Evolutionary conservation across 2,329 filamentous ascomycete species (phyloP).

Genomic region (Juglanconis sp.): DNA sequence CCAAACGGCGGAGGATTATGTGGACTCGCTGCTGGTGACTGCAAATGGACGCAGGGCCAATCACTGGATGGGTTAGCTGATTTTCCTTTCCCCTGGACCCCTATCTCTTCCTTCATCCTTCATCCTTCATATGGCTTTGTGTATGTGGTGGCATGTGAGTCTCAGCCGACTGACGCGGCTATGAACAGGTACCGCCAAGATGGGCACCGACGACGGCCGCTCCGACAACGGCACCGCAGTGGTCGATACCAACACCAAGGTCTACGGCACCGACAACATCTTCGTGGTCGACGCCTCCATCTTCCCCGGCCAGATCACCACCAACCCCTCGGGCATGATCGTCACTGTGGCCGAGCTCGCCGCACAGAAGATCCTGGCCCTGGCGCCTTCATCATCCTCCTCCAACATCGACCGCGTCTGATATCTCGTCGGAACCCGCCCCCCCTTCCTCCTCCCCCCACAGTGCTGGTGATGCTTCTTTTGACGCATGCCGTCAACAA

Average conservation of each 20-base stretch:
- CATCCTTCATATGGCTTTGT: not conserved
- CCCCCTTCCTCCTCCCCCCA: too few relatives aligned
- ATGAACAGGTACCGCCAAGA: slow-evolving; percentile 13
- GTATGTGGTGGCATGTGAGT: not conserved
- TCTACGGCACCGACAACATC: slow-evolving; percentile 19
- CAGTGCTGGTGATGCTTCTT: too few relatives aligned
- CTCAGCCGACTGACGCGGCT: not conserved
- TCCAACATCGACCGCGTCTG: too few relatives aligned
- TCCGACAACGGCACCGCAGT: slow-evolving; percentile 14
- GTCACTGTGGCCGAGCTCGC: slow-evolving; percentile 16
- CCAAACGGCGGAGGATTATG: slow-evolving; percentile 53
- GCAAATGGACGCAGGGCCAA: slow-evolving; percentile 16
- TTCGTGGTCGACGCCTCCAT: slow-evolving; percentile 19
- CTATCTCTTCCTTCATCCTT: too few relatives aligned
- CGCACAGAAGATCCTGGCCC: slow-evolving; percentile 13
- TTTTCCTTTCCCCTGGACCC: not conserved
- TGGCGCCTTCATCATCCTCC: not conserved
- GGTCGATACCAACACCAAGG: slow-evolving; percentile 17
- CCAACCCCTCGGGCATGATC: slow-evolving; percentile 16
- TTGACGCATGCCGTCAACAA: too few relatives aligned
- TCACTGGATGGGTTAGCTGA: slow-evolving; percentile 17
- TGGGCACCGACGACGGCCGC: slow-evolving; percentile 17
- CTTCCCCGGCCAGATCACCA: slow-evolving; percentile 16
- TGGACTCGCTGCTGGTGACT: slow-evolving; percentile 35
- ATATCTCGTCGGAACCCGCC: too few relatives aligned